Conservation (phyloP, 768 basidiomycete species). For the Leucocoprinus leucothites region DNA sequence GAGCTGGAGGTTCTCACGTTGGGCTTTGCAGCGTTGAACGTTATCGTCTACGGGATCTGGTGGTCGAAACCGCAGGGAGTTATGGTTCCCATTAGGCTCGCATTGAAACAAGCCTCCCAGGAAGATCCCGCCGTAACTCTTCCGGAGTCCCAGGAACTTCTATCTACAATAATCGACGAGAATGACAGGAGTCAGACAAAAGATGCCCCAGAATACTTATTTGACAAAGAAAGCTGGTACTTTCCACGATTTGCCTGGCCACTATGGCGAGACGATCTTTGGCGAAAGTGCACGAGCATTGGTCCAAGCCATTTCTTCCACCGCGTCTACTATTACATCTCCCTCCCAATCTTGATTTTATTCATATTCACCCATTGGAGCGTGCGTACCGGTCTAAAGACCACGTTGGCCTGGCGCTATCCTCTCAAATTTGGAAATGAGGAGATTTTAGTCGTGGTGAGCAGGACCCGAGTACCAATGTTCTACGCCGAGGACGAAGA, state of each 20-base stretch:
- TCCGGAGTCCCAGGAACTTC: neutral
- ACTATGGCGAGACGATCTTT: too few relatives aligned
- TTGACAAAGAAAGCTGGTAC: too few relatives aligned
- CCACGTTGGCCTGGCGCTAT: neutral
- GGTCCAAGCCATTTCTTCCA: too few relatives aligned
- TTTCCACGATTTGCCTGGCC: too few relatives aligned
- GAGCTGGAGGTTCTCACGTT: neutral
- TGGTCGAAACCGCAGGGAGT: neutral
- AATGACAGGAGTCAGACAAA: too few relatives aligned
- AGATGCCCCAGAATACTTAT: too few relatives aligned
- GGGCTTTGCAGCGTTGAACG: neutral
- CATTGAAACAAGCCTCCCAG: neutral
- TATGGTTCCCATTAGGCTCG: neutral
- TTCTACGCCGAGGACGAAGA: neutral
- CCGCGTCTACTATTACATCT: too few relatives aligned
- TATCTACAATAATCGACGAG: neutral
- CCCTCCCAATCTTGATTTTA: too few relatives aligned
- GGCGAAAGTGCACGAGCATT: too few relatives aligned
- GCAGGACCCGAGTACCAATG: neutral
- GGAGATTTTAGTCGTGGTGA: too few relatives aligned
- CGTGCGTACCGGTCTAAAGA: neutral
- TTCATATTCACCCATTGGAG: too few relatives aligned
- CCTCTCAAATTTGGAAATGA: neutral
- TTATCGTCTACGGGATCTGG: neutral
- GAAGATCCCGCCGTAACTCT: too few relatives aligned